These are phyloP conservation scores for Codiaeum variegatum DNA, from an alignment of 441 rosid genomes.

Conservation along the genomic window DNA sequence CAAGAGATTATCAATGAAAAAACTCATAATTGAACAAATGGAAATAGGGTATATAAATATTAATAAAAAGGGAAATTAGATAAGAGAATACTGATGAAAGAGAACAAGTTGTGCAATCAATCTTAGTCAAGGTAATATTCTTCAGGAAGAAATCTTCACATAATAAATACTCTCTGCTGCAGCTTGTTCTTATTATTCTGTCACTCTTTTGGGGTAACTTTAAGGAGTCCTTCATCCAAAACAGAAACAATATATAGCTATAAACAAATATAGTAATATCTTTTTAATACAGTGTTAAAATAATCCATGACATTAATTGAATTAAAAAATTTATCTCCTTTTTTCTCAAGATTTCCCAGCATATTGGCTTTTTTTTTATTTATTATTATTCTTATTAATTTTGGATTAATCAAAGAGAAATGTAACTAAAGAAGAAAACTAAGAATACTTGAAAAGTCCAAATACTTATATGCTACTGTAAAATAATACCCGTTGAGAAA, in stretches of 20 bases:
- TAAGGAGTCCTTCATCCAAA: background rate
- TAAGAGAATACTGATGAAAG: background rate
- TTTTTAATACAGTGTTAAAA: background rate
- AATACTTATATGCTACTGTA: too few relatives aligned
- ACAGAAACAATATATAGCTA: background rate
- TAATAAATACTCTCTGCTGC: background rate
- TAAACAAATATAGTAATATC: background rate
- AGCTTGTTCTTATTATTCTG: constrained; percentile 9
- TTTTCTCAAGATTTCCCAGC: background rate
- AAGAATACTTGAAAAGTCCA: too few relatives aligned
- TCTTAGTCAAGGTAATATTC: constrained; percentile 23
- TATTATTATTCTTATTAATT: background rate
- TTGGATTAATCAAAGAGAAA: background rate
- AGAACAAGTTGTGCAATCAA: constrained; percentile 20
- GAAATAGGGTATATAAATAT: background rate
- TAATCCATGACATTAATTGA: background rate
- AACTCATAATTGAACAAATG: too few relatives aligned
- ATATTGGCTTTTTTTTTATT: background rate
- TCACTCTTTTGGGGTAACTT: background rate
- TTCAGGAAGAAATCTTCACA: constrained; percentile 10
- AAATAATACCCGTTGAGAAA: too few relatives aligned
- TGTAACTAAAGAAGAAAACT: background rate
- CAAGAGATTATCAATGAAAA: too few relatives aligned
- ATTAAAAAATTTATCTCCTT: too few relatives aligned
- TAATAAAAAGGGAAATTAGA: background rate